These are phyloP conservation scores for Kodamaea neixiangensis DNA, from an alignment of 805 yeast species.

Conservation along the genomic window DNA sequence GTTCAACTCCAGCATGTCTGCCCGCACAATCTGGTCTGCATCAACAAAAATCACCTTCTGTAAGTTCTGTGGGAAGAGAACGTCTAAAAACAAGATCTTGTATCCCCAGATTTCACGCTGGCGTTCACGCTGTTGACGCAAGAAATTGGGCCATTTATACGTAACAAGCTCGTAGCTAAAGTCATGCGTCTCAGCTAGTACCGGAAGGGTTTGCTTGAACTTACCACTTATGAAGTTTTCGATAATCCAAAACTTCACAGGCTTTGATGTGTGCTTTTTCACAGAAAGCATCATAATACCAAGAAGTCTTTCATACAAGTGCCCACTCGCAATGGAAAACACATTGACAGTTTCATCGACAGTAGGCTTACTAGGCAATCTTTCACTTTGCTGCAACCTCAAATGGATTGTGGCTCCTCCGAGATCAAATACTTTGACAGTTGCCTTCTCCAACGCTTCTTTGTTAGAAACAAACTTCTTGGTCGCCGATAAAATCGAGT, in stretches of 20 bases:
- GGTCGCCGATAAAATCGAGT: conserved; percentile 34
- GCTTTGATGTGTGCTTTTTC: conserved; percentile 55
- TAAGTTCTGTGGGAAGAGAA: conserved; percentile 76
- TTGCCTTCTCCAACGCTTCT: conserved; percentile 13
- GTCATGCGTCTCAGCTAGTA: conserved; percentile 55
- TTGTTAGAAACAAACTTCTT: conserved; percentile 41
- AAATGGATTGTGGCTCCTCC: conserved; percentile 40
- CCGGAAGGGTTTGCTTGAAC: conserved; percentile 61
- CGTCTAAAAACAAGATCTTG: conserved; percentile 84
- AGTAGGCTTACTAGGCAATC: conserved; percentile 14
- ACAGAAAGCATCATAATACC: conserved; percentile 83
- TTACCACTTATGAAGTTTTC: conserved; percentile 78
- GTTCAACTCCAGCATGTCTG: conserved; percentile 69
- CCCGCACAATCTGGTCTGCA: conserved; percentile 78
- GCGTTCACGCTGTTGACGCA: conserved; percentile 73
- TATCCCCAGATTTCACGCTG: conserved; percentile 87
- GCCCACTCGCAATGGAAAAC: conserved; percentile 83
- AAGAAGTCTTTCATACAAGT: conserved; percentile 69
- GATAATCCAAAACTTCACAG: conserved; percentile 81
- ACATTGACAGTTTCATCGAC: conserved; percentile 52
- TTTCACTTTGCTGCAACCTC: conserved; percentile 38
- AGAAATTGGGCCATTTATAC: conserved; percentile 93
- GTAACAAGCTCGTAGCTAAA: conserved; percentile 77
- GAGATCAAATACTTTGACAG: conserved; percentile 8
- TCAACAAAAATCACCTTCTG: conserved; percentile 82